A percentile compares a stretch with the other conserved stretches of the same genome.
These are phyloP conservation scores for Lactuca saligna DNA, from an alignment of 129 eudicot genomes.

Conservation along the genomic window DNA sequence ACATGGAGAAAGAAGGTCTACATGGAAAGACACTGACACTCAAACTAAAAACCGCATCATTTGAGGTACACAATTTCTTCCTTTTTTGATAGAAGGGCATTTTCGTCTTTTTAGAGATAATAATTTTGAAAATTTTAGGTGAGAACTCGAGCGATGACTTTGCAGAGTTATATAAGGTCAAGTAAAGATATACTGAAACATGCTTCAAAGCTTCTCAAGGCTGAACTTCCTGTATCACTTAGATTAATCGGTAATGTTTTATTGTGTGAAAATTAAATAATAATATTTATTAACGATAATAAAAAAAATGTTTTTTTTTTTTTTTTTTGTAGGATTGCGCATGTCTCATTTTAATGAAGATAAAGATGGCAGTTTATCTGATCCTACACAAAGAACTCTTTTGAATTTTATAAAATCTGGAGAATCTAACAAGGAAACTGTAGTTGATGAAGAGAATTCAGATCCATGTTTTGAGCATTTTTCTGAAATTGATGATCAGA, in stretches of 20 bases:
- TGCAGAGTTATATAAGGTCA: conserved; percentile 60
- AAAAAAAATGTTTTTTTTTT: not conserved
- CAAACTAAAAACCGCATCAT: conserved; percentile 78
- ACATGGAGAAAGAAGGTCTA: conserved; percentile 77
- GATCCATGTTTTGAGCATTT: conserved; percentile 31
- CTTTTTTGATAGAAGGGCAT: not conserved
- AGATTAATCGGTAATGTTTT: conserved; percentile 68
- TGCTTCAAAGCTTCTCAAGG: conserved; percentile 83
- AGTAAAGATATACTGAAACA: conserved; percentile 79
- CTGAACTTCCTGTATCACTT: conserved; percentile 82
- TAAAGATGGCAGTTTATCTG: conserved; percentile 41
- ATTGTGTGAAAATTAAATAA: not conserved
- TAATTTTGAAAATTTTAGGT: conserved; percentile 46
- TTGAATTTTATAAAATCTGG: conserved; percentile 48
- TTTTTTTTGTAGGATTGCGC: conserved; percentile 59
- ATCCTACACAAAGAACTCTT: conserved; percentile 81
- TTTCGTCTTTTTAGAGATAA: not conserved
- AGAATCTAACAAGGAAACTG: conserved; percentile 33
- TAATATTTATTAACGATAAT: not conserved
- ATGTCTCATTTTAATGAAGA: conserved; percentile 81
- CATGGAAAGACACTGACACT: conserved; percentile 81
- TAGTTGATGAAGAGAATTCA: conserved; percentile 22
- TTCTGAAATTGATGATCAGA: conserved; percentile 30
- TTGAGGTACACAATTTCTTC: conserved; percentile 54
- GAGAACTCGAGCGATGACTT: conserved; percentile 81